Percentiles rank a stretch among this genome's conserved stretches.
phyloP scores from a whole-genome alignment of 176 grass and related monocot species.

The Zea mays region DNA sequence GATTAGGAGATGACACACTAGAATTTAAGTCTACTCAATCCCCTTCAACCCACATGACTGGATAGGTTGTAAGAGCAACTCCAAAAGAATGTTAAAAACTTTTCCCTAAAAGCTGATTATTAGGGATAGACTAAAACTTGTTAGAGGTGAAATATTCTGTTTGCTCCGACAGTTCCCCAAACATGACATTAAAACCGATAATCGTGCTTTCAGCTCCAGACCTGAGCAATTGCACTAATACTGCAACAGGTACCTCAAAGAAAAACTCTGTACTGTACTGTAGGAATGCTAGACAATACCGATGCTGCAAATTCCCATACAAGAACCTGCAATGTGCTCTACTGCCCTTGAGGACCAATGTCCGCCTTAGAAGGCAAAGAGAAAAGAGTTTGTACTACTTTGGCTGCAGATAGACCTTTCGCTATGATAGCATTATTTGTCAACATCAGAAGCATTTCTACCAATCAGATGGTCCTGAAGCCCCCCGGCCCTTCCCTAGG shows the following conservation, averaged over 20 bases:
- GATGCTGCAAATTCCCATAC: constrained; percentile 98
- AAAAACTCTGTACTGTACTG: constrained; percentile 99
- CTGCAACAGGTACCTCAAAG: constrained; percentile 95
- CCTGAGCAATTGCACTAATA: constrained; percentile 84
- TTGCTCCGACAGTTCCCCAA: too few relatives aligned
- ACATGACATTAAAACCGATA: too few relatives aligned
- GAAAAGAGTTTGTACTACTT: constrained; percentile 92
- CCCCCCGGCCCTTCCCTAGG: too few relatives aligned
- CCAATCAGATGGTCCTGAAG: constrained; percentile 67
- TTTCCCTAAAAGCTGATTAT: too few relatives aligned
- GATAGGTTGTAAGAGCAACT: too few relatives aligned
- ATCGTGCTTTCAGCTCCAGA: constrained; percentile 90
- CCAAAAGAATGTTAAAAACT: too few relatives aligned
- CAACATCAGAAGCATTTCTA: constrained; percentile 93
- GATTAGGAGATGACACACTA: too few relatives aligned
- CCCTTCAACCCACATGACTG: too few relatives aligned
- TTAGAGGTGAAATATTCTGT: too few relatives aligned
- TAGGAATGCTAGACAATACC: constrained; percentile 89
- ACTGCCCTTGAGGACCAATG: constrained; percentile 86
- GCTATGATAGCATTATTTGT: constrained; percentile 97
- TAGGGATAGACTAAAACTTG: too few relatives aligned
- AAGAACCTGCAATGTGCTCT: constrained; percentile 97
- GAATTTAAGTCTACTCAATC: too few relatives aligned
- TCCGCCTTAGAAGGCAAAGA: constrained; percentile 77
- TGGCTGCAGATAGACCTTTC: constrained; percentile 94